A percentile compares a stretch with the other conserved stretches of the same genome.
These are phyloP conservation scores for Vitis rupestris DNA, from an alignment of 164 flowering plant genomes.

Conservation along the genomic window DNA sequence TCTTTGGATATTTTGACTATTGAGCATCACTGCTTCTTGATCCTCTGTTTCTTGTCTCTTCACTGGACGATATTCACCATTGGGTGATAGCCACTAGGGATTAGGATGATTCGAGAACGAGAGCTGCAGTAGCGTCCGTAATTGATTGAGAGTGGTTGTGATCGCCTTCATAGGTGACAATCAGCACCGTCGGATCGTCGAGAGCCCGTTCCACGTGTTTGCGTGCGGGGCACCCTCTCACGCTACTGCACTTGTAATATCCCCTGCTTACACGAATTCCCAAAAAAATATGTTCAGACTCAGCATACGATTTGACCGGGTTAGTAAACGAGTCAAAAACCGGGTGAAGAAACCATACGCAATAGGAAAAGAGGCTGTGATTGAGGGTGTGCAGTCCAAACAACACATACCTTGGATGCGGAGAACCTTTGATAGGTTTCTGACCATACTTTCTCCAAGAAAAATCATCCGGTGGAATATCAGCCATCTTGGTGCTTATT, in stretches of 20 bases:
- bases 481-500: constrained; percentile 66
- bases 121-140: constrained; percentile 25
- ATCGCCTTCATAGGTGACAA: constrained; percentile 68
- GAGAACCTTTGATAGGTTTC: constrained; percentile 83
- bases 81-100: constrained; percentile 12
- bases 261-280: constrained; percentile 37
- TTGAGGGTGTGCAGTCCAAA: background rate
- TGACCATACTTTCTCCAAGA: constrained; percentile 86
- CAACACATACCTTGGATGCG: constrained; percentile 54
- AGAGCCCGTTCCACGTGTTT: constrained; percentile 69
- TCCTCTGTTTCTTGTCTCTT: too few relatives aligned
- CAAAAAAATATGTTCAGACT: background rate
- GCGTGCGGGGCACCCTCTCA: constrained; percentile 68
- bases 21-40: background rate
- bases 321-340: too few relatives aligned
- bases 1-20: constrained; percentile 7
- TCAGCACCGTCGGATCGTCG: constrained; percentile 62
- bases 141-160: constrained; percentile 48
- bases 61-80: constrained; percentile 4
- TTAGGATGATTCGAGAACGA: constrained; percentile 57
- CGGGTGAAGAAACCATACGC: background rate
- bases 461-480: constrained; percentile 72
- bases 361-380: background rate
- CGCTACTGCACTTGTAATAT: constrained; percentile 75
- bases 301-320: too few relatives aligned